Evolutionary conservation across 768 basidiomycete genomes (phyloP).

Genomic region (Boletus pseudopeckii): DNA sequence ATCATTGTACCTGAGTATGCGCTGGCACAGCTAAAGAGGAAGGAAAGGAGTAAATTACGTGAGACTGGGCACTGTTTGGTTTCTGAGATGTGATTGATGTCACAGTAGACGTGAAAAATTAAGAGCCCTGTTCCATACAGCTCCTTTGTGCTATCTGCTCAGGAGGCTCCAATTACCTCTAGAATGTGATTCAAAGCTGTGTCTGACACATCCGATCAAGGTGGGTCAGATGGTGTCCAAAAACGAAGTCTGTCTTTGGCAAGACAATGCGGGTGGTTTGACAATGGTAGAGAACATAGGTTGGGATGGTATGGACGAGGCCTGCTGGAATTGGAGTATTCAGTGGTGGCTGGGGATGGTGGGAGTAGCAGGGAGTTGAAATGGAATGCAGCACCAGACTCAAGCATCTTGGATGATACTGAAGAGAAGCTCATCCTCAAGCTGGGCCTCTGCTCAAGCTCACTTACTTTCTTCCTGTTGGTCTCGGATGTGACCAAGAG

Average conservation of each 20-base stretch:
- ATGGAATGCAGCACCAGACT: fast-evolving
- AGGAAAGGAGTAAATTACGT: too few relatives aligned
- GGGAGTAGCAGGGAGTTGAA: neutral
- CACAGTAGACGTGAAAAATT: too few relatives aligned
- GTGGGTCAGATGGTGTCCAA: neutral
- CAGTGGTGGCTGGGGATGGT: too few relatives aligned
- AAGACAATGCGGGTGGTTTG: neutral
- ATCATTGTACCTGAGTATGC: too few relatives aligned
- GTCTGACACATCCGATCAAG: neutral
- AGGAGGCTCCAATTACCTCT: neutral
- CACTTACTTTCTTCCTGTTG: neutral
- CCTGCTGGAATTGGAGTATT: neutral
- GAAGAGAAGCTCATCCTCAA: neutral
- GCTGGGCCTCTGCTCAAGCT: neutral
- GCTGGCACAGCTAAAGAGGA: too few relatives aligned
- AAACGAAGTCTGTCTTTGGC: neutral
- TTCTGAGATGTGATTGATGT: too few relatives aligned
- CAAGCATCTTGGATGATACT: neutral
- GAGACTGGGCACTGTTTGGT: too few relatives aligned
- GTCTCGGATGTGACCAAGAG: fast-evolving
- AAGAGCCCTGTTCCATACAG: neutral
- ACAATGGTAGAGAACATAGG: fast-evolving
- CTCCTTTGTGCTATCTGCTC: neutral
- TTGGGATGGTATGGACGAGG: neutral
- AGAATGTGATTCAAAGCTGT: neutral